A percentile compares a stretch with the other conserved stretches of the same genome.
These are phyloP conservation scores for Phytophthora agathidicida DNA, from an alignment of 352 stramenopile species.

Conservation along the genomic window DNA sequence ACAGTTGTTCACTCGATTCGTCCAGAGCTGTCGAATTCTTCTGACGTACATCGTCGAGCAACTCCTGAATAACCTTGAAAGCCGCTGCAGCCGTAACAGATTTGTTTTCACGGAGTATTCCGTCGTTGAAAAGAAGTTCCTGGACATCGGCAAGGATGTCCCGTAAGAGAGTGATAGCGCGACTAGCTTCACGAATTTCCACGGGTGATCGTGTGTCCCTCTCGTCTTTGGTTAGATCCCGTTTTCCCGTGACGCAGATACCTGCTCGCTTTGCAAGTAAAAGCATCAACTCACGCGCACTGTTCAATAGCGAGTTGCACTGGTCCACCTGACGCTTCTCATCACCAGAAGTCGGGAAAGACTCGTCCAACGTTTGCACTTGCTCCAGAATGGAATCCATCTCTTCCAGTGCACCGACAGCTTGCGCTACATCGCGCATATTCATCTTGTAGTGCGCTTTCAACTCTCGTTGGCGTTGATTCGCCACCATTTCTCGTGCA, in stretches of 20 bases:
- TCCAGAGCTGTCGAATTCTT: conserved; percentile 38
- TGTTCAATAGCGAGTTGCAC: conserved; percentile 39
- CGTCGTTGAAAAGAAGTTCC: conserved; percentile 26
- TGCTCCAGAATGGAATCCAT: conserved; percentile 53
- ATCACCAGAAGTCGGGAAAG: conserved; percentile 2
- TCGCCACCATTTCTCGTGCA: conserved; percentile 47
- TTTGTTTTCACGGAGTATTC: conserved; percentile 15
- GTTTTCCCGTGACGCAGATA: conserved; percentile 72
- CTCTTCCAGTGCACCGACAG: conserved; percentile 66
- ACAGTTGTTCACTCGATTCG: background rate
- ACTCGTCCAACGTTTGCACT: conserved; percentile 41
- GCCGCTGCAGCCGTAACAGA: conserved; percentile 15
- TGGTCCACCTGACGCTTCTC: conserved; percentile 9
- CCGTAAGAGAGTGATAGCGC: conserved; percentile 21
- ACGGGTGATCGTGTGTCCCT: conserved; percentile 50
- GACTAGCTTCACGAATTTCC: conserved; percentile 35
- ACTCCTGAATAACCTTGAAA: conserved; percentile 37
- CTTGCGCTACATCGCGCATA: conserved; percentile 57
- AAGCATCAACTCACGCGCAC: conserved; percentile 45
- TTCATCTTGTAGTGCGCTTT: conserved; percentile 70
- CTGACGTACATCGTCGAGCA: conserved; percentile 45
- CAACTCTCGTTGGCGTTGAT: conserved; percentile 51
- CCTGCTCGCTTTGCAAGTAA: conserved; percentile 64
- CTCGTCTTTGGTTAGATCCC: conserved; percentile 49
- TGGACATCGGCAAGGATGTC: conserved; percentile 51